Evolutionary conservation across 78 protist genomes (phyloP).

Genomic region (Parvularia atlantis): DNA sequence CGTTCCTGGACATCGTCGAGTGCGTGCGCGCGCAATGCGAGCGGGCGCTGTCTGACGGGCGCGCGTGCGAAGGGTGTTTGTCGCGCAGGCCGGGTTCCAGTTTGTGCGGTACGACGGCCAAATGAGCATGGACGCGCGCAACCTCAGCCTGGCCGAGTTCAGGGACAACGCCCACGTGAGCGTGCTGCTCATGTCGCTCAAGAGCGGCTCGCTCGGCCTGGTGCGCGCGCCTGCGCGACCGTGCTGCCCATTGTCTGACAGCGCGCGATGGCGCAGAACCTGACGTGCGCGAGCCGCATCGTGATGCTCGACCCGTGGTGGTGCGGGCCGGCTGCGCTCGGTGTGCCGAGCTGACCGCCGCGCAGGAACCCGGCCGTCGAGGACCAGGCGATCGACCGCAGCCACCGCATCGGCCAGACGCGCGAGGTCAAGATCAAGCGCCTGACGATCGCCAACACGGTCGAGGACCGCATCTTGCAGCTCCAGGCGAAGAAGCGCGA

Average conservation of each 20-base stretch:
- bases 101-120: no score
- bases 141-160: no score
- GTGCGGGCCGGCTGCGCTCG: background rate
- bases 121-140: no score
- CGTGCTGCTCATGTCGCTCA: no score
- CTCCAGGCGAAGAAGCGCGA: constrained; percentile 57
- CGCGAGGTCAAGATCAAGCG: constrained; percentile 45
- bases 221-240: no score
- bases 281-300: constrained; percentile 31
- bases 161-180: no score
- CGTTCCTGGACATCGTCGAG: constrained; percentile 31
- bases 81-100: no score
- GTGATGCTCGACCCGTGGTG: constrained; percentile 50
- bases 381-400: constrained; percentile 56
- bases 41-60: no score
- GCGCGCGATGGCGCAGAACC: constrained; percentile 42
- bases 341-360: background rate
- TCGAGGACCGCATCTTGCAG: constrained; percentile 55
- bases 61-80: no score
- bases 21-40: no score
- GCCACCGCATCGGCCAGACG: constrained; percentile 67
- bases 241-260: no score
- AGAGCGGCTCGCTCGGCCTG: no score
- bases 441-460: constrained; percentile 25
- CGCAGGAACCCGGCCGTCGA: constrained; percentile 28